phyloP scores from a whole-genome alignment of 169 alveolate genomes.

The Miamiensis avidus region DNA sequence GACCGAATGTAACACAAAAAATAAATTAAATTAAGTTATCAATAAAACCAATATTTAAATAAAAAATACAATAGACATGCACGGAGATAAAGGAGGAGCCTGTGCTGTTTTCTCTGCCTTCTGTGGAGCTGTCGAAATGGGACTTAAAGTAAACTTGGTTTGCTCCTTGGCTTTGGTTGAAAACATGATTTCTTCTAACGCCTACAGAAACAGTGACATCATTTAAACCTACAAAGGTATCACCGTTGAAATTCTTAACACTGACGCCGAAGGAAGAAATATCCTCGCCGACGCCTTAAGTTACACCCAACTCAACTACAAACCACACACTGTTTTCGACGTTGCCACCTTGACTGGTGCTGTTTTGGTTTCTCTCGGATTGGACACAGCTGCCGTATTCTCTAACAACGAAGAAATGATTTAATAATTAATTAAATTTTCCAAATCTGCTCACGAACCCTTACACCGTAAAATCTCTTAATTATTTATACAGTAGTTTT shows the following conservation, averaged over 20 bases:
- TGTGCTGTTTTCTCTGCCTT: slow-evolving; percentile 60
- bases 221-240: slow-evolving; percentile 93
- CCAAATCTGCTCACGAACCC: neutral
- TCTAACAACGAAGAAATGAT: slow-evolving; percentile 5
- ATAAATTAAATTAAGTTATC: no score
- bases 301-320: slow-evolving; percentile 84
- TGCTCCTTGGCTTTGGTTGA: slow-evolving; percentile 78
- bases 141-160: slow-evolving; percentile 42
- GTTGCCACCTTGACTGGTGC: slow-evolving; percentile 96
- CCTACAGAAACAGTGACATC: slow-evolving; percentile 95
- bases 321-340: slow-evolving; percentile 89
- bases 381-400: slow-evolving; percentile 4
- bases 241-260: slow-evolving; percentile 94
- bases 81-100: slow-evolving; percentile 72
- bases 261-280: slow-evolving; percentile 98
- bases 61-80: slow-evolving; percentile 46
- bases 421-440: neutral
- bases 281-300: slow-evolving; percentile 96
- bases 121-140: slow-evolving; percentile 46
- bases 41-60: slow-evolving; percentile 43
- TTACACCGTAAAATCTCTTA: neutral
- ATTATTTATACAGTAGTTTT: no score
- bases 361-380: neutral
- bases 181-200: slow-evolving; percentile 87
- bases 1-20: neutral